A percentile compares a stretch with the other conserved stretches of the same genome.
Evolutionary conservation across 75 land plant species (phyloP).

Genomic region (Sequoia sempervirens): DNA sequence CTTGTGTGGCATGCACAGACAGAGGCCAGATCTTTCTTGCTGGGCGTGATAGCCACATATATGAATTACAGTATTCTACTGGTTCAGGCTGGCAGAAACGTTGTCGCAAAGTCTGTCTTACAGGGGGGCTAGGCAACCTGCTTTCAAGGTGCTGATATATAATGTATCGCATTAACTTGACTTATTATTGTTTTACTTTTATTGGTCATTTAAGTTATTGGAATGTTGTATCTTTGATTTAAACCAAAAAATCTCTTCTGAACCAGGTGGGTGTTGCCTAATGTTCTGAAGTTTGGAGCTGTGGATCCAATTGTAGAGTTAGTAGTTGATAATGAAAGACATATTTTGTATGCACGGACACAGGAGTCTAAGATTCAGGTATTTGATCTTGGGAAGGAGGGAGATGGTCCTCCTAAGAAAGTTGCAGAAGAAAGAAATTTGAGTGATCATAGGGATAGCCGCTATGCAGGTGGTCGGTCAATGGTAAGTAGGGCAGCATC

Average conservation of each 20-base stretch:
- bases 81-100: slow-evolving; percentile 93
- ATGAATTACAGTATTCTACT: slow-evolving; percentile 81
- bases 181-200: neutral
- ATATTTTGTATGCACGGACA: slow-evolving; percentile 82
- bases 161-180: neutral
- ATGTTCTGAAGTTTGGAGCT: slow-evolving; percentile 85
- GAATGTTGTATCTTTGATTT: neutral
- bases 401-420: slow-evolving; percentile 75
- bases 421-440: slow-evolving; percentile 85
- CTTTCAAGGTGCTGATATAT: slow-evolving; percentile 62
- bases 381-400: slow-evolving; percentile 69
- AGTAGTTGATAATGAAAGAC: slow-evolving; percentile 84
- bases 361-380: slow-evolving; percentile 89
- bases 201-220: neutral
- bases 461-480: slow-evolving; percentile 53
- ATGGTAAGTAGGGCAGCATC: slow-evolving; percentile 36
- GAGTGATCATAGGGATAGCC: slow-evolving; percentile 70
- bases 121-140: slow-evolving; percentile 72
- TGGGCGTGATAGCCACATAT: slow-evolving; percentile 94
- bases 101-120: slow-evolving; percentile 93
- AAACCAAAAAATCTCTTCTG: neutral
- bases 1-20: slow-evolving; percentile 79
- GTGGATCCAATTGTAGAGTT: slow-evolving; percentile 93
- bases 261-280: slow-evolving; percentile 95
- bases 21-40: slow-evolving; percentile 85